These are phyloP conservation scores for Kwoniella sp. DNA, from an alignment of 768 basidiomycete species.

Conservation along the genomic window DNA sequence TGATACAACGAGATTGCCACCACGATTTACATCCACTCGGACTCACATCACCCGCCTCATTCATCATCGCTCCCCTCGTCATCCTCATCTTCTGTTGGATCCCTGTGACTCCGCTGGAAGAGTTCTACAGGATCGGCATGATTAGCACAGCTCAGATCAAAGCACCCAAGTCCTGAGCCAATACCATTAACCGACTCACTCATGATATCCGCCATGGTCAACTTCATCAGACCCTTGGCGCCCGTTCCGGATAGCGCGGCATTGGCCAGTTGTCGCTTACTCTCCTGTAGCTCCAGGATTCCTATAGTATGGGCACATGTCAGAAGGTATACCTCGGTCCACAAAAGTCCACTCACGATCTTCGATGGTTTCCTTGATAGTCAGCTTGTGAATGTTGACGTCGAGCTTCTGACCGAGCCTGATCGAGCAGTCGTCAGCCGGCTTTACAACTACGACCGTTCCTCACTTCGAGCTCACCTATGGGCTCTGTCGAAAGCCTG, in stretches of 20 bases:
- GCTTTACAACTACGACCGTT: background rate
- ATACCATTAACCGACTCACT: conserved; percentile 41
- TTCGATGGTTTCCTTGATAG: conserved; percentile 79
- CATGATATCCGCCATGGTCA: conserved; percentile 80
- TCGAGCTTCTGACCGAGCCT: conserved; percentile 75
- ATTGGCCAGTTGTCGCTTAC: conserved; percentile 75
- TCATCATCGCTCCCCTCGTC: too few relatives aligned
- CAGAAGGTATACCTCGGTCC: background rate
- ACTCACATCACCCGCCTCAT: too few relatives aligned
- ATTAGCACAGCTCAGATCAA: background rate
- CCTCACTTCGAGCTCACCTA: conserved; percentile 51
- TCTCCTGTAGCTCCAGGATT: conserved; percentile 73
- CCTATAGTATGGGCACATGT: conserved; percentile 12
- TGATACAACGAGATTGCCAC: too few relatives aligned
- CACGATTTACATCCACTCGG: too few relatives aligned
- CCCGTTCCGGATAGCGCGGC: conserved; percentile 86
- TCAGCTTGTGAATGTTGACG: conserved; percentile 68
- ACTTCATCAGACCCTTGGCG: conserved; percentile 69
- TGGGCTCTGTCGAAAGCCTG: conserved; percentile 92
- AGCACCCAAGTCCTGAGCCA: too few relatives aligned
- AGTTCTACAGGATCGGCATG: conserved; percentile 2
- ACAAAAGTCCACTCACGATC: conserved; percentile 57
- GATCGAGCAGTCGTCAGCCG: background rate
- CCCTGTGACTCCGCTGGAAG: conserved; percentile 1
- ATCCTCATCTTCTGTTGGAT: conserved; percentile 12